Evolutionary conservation across 352 stramenopile genomes (phyloP).

Genomic region (Phytophthora niederhauseri): DNA sequence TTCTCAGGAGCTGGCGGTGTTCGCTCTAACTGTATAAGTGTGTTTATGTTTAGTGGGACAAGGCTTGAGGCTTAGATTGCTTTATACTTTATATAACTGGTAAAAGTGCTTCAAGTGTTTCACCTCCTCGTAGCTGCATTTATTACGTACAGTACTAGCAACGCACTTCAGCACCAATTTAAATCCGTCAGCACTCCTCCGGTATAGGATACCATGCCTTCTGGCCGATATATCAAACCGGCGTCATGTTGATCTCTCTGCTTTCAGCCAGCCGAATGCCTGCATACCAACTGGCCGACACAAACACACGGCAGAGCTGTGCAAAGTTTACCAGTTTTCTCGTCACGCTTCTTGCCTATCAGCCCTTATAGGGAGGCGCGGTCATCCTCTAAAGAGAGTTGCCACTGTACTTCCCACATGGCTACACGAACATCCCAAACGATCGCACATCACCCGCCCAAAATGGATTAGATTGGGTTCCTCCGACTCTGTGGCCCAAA

Average conservation of each 20-base stretch:
- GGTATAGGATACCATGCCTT: not conserved
- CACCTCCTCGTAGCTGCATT: too few species aligned
- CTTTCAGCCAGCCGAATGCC: constrained; percentile 2
- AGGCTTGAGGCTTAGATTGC: not conserved
- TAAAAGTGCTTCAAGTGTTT: not conserved
- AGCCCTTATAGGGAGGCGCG: not conserved
- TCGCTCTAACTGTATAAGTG: not conserved
- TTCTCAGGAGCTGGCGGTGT: not conserved
- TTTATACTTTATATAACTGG: not conserved
- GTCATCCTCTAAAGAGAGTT: not conserved
- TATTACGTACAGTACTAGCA: too few species aligned
- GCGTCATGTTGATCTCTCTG: not conserved
- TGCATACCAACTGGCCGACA: not conserved
- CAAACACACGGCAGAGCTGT: not conserved
- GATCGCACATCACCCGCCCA: not conserved
- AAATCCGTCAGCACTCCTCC: not conserved
- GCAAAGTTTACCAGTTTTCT: not conserved
- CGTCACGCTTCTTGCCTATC: not conserved
- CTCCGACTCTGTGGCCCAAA: constrained; percentile 1
- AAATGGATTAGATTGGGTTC: constrained; percentile 7
- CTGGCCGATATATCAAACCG: not conserved
- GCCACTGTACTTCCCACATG: not conserved
- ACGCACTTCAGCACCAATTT: not conserved
- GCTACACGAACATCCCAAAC: not conserved
- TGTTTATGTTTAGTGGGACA: not conserved